Base-by-base conservation (phyloP, 805 yeast genomes). In the Saccharomycopsis schoenii region DNA sequence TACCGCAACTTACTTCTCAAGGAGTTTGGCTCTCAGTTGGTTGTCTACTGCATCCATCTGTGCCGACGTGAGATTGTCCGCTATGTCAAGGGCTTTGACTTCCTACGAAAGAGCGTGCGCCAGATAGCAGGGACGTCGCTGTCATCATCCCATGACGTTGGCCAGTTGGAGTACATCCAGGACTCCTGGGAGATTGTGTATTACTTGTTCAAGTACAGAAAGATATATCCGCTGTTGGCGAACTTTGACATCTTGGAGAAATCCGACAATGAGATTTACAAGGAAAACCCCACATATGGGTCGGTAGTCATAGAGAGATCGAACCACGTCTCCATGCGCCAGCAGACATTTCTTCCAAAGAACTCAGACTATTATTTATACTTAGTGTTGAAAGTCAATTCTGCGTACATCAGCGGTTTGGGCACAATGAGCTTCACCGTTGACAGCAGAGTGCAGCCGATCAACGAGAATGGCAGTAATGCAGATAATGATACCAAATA, bases 371-470 rank as follows among this genome's bases (percentile, higher is more conserved):
- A 67, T 55, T 61, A 63, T n/a, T 65, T 68, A 5, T 67, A 64
- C 34, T 51, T 69, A 11, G 68, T 64, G 1, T 25, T 69, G 4
- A 39, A 58, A 3, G 59, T 61, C 21, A 59, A 58, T 9, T 2
- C n/a, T 1, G 1, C 10, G 0, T 60, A 47, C 12, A 47, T 66
- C 1, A 54, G 52, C 21, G 88, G 88, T 0, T 69, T 84, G 34
- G 86, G 86, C 1, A 82, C 86, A 15, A 80, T 84, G 17, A 77
- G 77, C 65, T 83, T 83, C 65, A 80, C 77, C 65, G 72, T 83
- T 8, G 67, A 68, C 19, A 55, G 58, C 25, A 34, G 34, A 21
- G 36, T 12, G 12, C 36, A 41, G 21, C 73, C 73, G 60, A 62
- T 70, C 39, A 68, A 70, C 29, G 68, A 68, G 1, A 64, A 69